phyloP scores from a whole-genome alignment of 495 filamentous ascomycete species.

The Aspergillus ellipticus region DNA sequence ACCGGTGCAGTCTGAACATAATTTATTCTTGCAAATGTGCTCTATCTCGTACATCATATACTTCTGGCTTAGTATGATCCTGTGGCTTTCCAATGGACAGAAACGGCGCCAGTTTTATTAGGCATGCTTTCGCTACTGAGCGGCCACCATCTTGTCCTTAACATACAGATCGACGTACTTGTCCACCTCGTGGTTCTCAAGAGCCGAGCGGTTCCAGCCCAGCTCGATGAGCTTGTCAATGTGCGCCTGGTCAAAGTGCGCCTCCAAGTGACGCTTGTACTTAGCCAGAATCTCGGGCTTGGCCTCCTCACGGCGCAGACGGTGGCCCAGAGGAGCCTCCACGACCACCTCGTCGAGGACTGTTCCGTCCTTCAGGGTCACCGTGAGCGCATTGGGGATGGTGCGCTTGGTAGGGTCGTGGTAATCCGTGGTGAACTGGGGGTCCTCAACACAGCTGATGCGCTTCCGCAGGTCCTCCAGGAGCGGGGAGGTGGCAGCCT shows the following conservation, averaged over 20 bases:
- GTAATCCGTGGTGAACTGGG: slow-evolving; percentile 90
- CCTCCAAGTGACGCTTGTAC: slow-evolving; percentile 85
- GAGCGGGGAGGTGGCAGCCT: slow-evolving; percentile 84
- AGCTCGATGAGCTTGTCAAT: slow-evolving; percentile 76
- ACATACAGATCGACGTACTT: slow-evolving; percentile 93
- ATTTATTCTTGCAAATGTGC: not conserved
- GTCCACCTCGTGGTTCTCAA: slow-evolving; percentile 82
- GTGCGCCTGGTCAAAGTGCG: slow-evolving; percentile 71
- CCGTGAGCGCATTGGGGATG: slow-evolving; percentile 92
- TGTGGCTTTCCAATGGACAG: not conserved
- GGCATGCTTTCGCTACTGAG: slow-evolving; percentile 17
- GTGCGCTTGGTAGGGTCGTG: slow-evolving; percentile 88
- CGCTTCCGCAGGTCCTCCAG: slow-evolving; percentile 85
- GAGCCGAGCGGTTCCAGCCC: slow-evolving; percentile 63
- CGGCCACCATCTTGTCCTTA: slow-evolving; percentile 53
- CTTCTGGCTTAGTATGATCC: too few relatives aligned
- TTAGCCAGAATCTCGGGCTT: slow-evolving; percentile 94
- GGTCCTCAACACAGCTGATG: slow-evolving; percentile 94
- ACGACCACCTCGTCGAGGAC: slow-evolving; percentile 86
- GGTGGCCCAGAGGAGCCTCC: slow-evolving; percentile 92
- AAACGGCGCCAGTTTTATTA: not conserved
- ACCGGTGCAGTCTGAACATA: not conserved
- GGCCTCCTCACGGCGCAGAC: slow-evolving; percentile 86
- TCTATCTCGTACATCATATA: not conserved
- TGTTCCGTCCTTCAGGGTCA: slow-evolving; percentile 93